Percentiles rank a stretch among this genome's conserved stretches.
Evolutionary conservation across 306 rosid genomes (phyloP).

Genomic region (Notholithocarpus densiflorus): DNA sequence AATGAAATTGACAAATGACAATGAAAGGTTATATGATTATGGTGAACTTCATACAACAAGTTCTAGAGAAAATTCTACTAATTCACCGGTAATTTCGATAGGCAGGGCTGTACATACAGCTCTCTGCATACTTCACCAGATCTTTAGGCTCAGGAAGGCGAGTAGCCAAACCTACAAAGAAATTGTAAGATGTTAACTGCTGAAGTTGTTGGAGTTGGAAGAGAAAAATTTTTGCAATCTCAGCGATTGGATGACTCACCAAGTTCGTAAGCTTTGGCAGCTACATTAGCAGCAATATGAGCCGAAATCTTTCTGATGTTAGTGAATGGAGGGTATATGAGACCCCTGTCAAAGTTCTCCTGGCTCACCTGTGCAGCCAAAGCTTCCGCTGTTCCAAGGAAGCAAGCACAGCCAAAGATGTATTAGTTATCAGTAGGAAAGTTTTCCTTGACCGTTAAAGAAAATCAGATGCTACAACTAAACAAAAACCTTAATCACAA

Average conservation of each 20-base stretch:
- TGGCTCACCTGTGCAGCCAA: constrained; percentile 70
- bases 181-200: not conserved
- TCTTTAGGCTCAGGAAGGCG: constrained; percentile 86
- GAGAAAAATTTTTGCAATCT: not conserved
- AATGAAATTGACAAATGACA: constrained; percentile 1
- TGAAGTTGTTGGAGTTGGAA: not conserved
- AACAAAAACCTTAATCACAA: not conserved
- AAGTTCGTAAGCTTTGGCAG: constrained; percentile 86
- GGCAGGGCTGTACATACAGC: constrained; percentile 84
- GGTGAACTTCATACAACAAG: not conserved
- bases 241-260: constrained; percentile 40
- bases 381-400: constrained; percentile 77
- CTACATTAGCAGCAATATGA: constrained; percentile 82
- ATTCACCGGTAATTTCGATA: constrained; percentile 69
- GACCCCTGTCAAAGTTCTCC: constrained; percentile 78
- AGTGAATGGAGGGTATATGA: constrained; percentile 78
- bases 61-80: not conserved
- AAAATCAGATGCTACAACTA: too few species aligned
- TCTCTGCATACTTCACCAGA: constrained; percentile 75
- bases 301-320: constrained; percentile 96
- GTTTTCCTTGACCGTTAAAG: not conserved
- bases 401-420: constrained; percentile 13
- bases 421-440: not conserved
- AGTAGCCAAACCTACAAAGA: constrained; percentile 74
- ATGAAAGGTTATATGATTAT: not conserved